Percentiles rank a stretch among this genome's conserved stretches.
Conservation (phyloP, 768 basidiomycete species). For the Arthromyces matolae region DNA sequence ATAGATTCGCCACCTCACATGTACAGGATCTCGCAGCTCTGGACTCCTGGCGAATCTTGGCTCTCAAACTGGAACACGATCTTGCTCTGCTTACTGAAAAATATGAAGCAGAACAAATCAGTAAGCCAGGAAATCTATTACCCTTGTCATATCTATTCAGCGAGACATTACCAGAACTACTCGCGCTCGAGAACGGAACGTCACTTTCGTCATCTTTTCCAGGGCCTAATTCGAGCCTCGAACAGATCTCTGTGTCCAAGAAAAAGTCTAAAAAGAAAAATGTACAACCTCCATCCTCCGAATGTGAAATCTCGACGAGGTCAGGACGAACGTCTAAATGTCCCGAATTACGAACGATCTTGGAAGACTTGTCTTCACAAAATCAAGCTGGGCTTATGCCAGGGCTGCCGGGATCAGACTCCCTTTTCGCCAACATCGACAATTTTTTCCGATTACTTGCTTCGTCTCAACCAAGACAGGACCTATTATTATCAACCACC, state of each 20-base stretch:
- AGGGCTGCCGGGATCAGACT: constrained; percentile 8
- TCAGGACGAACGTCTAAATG: constrained; percentile 7
- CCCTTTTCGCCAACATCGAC: constrained; percentile 27
- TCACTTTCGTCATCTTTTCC: constrained; percentile 9
- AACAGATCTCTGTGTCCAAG: constrained; percentile 12
- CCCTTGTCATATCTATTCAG: constrained; percentile 3
- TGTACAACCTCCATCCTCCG: not conserved
- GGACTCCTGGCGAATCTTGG: constrained; percentile 37
- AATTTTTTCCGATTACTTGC: constrained; percentile 26
- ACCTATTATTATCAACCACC: constrained; percentile 26
- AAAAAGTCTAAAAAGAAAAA: constrained; percentile 20
- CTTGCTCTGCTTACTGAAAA: constrained; percentile 33
- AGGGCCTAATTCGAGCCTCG: constrained; percentile 11
- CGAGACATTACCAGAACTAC: constrained; percentile 10
- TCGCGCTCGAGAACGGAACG: constrained; percentile 22
- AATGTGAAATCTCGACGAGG: constrained; percentile 10
- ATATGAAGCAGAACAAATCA: constrained; percentile 39
- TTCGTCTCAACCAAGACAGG: constrained; percentile 20
- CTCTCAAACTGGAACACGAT: constrained; percentile 39
- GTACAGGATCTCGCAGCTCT: constrained; percentile 20
- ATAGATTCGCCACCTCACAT: constrained; percentile 29
- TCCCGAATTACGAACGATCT: constrained; percentile 13
- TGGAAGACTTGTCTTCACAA: constrained; percentile 15
- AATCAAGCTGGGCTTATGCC: constrained; percentile 6
- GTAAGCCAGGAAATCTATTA: constrained; percentile 25